Base-by-base conservation (phyloP, 2,329 filamentous ascomycete genomes). In the Monilinia vaccinii-corymbosi region DNA sequence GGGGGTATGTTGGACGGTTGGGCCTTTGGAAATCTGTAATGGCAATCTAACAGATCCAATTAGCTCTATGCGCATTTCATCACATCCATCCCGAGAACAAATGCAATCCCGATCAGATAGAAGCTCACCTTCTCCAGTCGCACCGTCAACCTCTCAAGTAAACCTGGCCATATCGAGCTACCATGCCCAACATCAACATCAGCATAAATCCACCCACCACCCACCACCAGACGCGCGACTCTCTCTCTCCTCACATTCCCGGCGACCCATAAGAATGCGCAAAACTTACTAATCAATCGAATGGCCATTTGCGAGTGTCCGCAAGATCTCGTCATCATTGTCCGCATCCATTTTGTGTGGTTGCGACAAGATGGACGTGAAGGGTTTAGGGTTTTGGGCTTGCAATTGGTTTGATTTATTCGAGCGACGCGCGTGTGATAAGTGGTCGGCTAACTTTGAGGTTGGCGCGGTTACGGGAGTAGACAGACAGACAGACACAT, bases 11-110 rank as follows among this genome's bases (percentile, higher is more conserved):
- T 57, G 44, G 32, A 50, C 23, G 44, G 40, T 48, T 40, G 4
- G 88, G 85, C 68, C 18, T 44, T 44, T 44, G 51, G 25, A 96
- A 96, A 56, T 87, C 85, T 71, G 84, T 79, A 72, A 83, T 81
- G 45, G 88, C 82, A 55, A 66, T 68, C 66, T 68, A 38, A 34
- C 16, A 9, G 14, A 6, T 16, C n/a, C 7, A n/a, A 45, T 32
- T 28, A 55, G 51, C 28, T 23, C 13, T 55, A 25, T 32, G 13
- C 25, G 13, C 38, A 32, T 13, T 1, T 18, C 3, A 4, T 18
- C 44, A 25, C 1, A 34, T 18, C n/a, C 1, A 34, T 18, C n/a
- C 9, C 5, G 8, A 18, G 2, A 32, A n/a, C n/a, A n/a, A n/a
- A 13, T 13, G 36, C 1, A 23, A 34, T 32, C 11, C 4, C 23